Evolutionary conservation across 2,329 filamentous ascomycete genomes (phyloP), one percentile per base, ranked within the genome.

Genomic region (Cordyceps fumosorosea): DNA sequence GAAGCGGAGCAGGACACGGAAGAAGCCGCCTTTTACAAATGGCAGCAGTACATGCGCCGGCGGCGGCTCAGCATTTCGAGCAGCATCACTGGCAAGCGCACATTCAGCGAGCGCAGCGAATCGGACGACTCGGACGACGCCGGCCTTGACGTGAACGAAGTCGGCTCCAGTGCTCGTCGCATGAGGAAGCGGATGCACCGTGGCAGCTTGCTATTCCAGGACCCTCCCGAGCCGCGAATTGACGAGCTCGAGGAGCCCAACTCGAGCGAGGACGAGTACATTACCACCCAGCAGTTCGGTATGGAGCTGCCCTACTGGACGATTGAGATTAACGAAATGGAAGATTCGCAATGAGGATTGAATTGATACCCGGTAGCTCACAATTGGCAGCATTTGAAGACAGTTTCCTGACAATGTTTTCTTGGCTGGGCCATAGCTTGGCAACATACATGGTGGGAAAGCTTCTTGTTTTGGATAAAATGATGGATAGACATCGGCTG

Each of bases 191-290:
- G 78, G 45, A 68, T 80, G 58, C 77, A 81, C 42, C 77, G 77
- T 47, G 78, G 79, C 51, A 76, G 75, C 64, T 66, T 81, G n/a
- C 74, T 78, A 29, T 81, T 82, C 65, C 74, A 78, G 22, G 80
- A 83, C 63, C 80, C 80, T 37, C 78, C 78, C 12, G 75, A 76
- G 55, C 78, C 78, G 12, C 75, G 78, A 44, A 84, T 84, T 62
- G 80, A 82, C 44, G 81, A 84, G 70, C 73, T 81, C 1, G 81
- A 83, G 18, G 81, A 83, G 69, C 81, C 81, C 12, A 75, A 78
- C 62, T 81, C 79, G 26, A 76, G 75, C 63, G 78, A 80, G 26
- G 78, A 80, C 47, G 78, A 79, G 56, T 70, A 71, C 51, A 67
- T 73, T 16, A 71, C 76, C 11, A 74, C 76, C 24, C 73, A 77